A percentile compares a stretch with the other conserved stretches of the same genome.
Evolutionary conservation across 371 early-diverging fungal species (phyloP).

Genomic region (Globomyces sp.): DNA sequence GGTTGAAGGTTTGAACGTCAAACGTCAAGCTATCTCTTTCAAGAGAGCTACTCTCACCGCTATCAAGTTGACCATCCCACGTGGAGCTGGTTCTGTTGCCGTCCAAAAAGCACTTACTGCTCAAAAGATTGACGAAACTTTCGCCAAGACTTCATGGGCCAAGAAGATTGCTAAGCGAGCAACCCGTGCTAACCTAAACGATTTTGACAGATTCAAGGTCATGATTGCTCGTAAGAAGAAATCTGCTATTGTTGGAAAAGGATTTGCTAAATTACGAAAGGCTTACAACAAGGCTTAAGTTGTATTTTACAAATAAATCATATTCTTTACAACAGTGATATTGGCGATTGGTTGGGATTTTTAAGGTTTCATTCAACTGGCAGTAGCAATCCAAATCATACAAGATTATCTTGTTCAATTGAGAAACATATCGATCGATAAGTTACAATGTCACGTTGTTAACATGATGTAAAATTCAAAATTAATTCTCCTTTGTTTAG

Average conservation of each 20-base stretch:
- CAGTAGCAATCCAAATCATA: too few relatives aligned
- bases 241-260: constrained; percentile 36
- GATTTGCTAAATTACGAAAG: constrained; percentile 40
- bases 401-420: too few relatives aligned
- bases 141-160: constrained; percentile 89
- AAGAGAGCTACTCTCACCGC: constrained; percentile 86
- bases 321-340: background rate
- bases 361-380: too few relatives aligned
- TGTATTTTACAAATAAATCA: constrained; percentile 7
- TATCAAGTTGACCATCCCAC: constrained; percentile 83
- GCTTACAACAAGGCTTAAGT: constrained; percentile 17
- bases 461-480: too few relatives aligned
- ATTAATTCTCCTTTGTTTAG: too few relatives aligned
- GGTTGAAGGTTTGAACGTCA: constrained; percentile 92
- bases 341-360: too few relatives aligned
- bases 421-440: too few relatives aligned
- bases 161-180: constrained; percentile 84
- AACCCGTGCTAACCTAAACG: constrained; percentile 74
- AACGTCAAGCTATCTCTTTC: constrained; percentile 84
- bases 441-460: too few relatives aligned
- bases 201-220: constrained; percentile 98
- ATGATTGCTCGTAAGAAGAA: constrained; percentile 48
- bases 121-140: constrained; percentile 72
- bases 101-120: constrained; percentile 82
- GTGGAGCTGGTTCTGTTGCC: constrained; percentile 72